Conservation (phyloP, 805 yeast genomes). For the Tanozyma kutaoensis region DNA sequence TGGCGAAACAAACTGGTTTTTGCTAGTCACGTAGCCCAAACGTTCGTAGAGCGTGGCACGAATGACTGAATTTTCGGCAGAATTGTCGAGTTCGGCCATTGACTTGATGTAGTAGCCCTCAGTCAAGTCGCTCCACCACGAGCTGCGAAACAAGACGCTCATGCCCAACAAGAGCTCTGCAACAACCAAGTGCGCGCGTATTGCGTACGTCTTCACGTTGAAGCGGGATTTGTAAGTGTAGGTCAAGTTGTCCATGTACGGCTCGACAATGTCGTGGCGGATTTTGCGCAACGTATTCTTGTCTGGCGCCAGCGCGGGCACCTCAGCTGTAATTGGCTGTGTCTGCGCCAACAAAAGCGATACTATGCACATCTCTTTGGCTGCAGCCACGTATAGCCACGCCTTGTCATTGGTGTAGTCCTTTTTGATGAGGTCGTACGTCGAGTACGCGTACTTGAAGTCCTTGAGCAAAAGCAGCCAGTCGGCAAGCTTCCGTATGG, state of each 20-base stretch:
- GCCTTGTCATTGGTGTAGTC: conserved; percentile 71
- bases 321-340: conserved; percentile 12
- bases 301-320: conserved; percentile 12
- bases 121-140: conserved; percentile 30
- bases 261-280: conserved; percentile 41
- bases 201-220: conserved; percentile 53
- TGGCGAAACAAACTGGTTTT: conserved; percentile 4
- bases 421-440: conserved; percentile 70
- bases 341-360: conserved; percentile 52
- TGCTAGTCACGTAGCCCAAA: conserved; percentile 13
- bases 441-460: conserved; percentile 69
- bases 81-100: conserved; percentile 30
- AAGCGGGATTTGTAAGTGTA: conserved; percentile 68
- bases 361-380: conserved; percentile 80
- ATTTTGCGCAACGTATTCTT: conserved; percentile 31
- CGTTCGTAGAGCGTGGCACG: conserved; percentile 30
- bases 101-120: conserved; percentile 31
- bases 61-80: conserved; percentile 26
- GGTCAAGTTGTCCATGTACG: conserved; percentile 55
- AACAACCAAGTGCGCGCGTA: conserved; percentile 52
- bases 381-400: conserved; percentile 67
- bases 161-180: conserved; percentile 56
- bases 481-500: conserved; percentile 75
- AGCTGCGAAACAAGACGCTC: conserved; percentile 24
- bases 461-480: conserved; percentile 88